Conservation (phyloP, 2,329 filamentous ascomycete species). For the Pestalotiopsis sp. region DNA sequence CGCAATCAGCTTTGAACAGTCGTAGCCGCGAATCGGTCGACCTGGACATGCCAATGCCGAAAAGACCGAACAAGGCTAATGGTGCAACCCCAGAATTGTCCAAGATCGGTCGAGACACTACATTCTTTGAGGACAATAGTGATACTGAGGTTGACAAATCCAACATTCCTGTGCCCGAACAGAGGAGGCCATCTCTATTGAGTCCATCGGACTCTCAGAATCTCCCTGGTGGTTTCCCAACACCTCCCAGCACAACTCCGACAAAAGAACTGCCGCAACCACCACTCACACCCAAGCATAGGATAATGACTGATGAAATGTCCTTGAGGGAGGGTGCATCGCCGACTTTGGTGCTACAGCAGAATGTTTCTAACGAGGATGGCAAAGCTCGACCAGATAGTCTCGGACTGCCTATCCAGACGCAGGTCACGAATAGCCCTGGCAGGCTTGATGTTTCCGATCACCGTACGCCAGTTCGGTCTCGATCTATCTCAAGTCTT, state of each 20-base stretch:
- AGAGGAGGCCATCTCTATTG: neutral
- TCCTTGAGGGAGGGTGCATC: slow-evolving; percentile 14
- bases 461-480: slow-evolving; percentile 40
- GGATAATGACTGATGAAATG: neutral
- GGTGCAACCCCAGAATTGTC: slow-evolving; percentile 23
- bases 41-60: slow-evolving; percentile 19
- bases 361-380: slow-evolving; percentile 19
- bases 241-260: slow-evolving; percentile 5
- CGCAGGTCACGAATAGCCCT: slow-evolving; percentile 33
- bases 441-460: slow-evolving; percentile 38
- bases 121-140: slow-evolving; percentile 55
- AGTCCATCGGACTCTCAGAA: neutral
- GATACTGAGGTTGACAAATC: slow-evolving; percentile 41
- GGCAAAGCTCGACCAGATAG: slow-evolving; percentile 13
- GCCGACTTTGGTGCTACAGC: slow-evolving; percentile 22
- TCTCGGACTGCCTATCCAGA: slow-evolving; percentile 39
- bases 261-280: neutral
- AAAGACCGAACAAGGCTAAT: slow-evolving; percentile 21
- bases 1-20: slow-evolving; percentile 39
- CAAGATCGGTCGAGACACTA: slow-evolving; percentile 36
- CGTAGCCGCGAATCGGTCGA: slow-evolving; percentile 24
- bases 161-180: neutral
- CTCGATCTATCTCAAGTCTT: slow-evolving; percentile 38
- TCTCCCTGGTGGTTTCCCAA: slow-evolving; percentile 8
- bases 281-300: neutral